Base-by-base conservation (phyloP, 1,139 yeast species). In the Meyerozyma smithsonii region DNA sequence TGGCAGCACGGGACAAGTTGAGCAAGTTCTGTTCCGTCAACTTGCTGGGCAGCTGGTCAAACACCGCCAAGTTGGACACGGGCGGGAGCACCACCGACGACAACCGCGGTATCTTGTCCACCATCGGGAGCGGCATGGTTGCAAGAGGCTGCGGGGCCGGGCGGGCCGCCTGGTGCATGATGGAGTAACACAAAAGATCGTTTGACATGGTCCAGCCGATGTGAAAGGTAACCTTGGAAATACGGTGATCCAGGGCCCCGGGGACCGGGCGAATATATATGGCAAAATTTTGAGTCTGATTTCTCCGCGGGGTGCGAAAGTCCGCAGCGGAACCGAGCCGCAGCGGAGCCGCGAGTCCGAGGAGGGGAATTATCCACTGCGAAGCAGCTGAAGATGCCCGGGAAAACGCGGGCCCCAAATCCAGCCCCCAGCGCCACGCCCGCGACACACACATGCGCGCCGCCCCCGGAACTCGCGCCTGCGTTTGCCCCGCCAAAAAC, bases 311-410 rank as follows among this genome's bases (percentile, higher is more conserved):
- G 34, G 34, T 30, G 34, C 34, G 21, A 30, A 30, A 30, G 34
- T 30, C 34, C 34, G 34, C 34, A 3, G 34, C 34, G 34, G 34
- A 30, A 14, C 34, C 34, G 34, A 16, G 34, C 34, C 34, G 34
- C 34, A 30, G 34, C 34, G 34, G 23, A 30, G 34, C 34, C 34
- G 34, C 34, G 34, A 30, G 34, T 30, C 34, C 34, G 34, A 30
- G 34, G 34, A 30, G 34, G 34, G 34, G 34, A 30, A 4, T 30
- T n/a, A n/a, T n/a, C n/a, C n/a, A n/a, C n/a, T n/a, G n/a, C n/a
- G n/a, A n/a, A n/a, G n/a, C 21, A 15, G 30, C 30, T 12, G 30
- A 23, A 23, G 10, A 21, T 21, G 24, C 10, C 3, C 24, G 30
- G 6, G n/a, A n/a, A n/a, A n/a, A n/a, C n/a, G n/a, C n/a, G n/a